Evolutionary conservation across 1,284 basidiomycete genomes (phyloP).

Genomic region (Tylopilus microsporus): DNA sequence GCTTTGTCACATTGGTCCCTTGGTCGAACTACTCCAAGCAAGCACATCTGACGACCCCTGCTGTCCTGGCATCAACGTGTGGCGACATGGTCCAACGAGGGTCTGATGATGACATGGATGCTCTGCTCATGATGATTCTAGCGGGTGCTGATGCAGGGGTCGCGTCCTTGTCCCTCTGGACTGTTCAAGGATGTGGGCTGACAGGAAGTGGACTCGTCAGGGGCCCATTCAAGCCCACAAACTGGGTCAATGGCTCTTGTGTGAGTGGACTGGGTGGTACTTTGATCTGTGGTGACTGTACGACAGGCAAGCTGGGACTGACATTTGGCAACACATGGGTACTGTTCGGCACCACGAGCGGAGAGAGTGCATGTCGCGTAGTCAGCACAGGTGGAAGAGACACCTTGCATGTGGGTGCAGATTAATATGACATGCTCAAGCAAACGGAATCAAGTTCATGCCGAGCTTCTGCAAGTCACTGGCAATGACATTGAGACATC

Average conservation of each 20-base stretch:
- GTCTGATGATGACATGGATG: constrained; percentile 15
- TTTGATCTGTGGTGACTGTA: constrained; percentile 14
- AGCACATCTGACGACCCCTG: constrained; percentile 21
- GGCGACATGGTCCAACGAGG: constrained; percentile 11
- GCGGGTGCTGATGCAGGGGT: constrained; percentile 7
- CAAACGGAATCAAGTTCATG: too few species aligned
- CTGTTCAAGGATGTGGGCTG: constrained; percentile 2
- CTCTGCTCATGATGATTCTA: constrained; percentile 1
- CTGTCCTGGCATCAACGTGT: constrained; percentile 7
- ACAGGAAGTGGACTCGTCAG: neutral
- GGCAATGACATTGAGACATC: constrained; percentile 28
- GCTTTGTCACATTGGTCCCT: constrained; percentile 18
- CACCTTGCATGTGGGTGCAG: too few species aligned
- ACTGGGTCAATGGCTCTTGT: constrained; percentile 13
- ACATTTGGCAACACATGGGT: neutral
- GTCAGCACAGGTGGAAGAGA: too few species aligned
- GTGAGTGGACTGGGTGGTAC: constrained; percentile 12
- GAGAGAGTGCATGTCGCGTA: too few species aligned
- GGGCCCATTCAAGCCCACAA: neutral
- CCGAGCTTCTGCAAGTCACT: too few species aligned
- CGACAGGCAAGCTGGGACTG: constrained; percentile 2
- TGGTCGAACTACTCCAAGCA: constrained; percentile 17
- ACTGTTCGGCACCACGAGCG: too few species aligned
- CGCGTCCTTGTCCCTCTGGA: constrained; percentile 21
- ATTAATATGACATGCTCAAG: too few species aligned